phyloP scores from a whole-genome alignment of 345 rosid species.

The Eucalyptus curtisii region DNA sequence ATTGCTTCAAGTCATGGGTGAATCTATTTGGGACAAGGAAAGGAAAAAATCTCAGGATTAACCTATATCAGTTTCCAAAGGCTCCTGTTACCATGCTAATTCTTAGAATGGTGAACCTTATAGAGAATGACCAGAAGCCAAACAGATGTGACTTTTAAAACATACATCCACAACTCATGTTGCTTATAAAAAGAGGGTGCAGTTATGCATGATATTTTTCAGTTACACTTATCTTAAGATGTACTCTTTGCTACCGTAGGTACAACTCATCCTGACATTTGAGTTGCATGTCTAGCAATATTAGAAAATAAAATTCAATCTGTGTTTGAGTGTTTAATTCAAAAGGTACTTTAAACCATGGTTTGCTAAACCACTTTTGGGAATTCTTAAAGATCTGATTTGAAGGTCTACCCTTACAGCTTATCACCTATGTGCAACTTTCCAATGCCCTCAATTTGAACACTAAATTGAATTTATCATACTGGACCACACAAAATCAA shows the following conservation, averaged over 20 bases:
- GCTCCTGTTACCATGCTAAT: neutral
- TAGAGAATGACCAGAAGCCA: neutral
- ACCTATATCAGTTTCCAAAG: neutral
- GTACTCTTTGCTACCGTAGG: neutral
- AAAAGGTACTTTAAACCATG: neutral
- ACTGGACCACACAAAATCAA: neutral
- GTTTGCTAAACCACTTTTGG: neutral
- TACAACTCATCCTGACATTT: neutral
- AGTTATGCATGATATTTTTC: neutral
- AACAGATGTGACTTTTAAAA: neutral
- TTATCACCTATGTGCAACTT: neutral
- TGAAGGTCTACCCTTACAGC: neutral
- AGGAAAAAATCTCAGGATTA: neutral
- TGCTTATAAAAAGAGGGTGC: neutral
- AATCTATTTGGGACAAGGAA: neutral
- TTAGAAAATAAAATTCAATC: neutral
- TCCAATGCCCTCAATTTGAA: neutral
- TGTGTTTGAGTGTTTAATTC: neutral
- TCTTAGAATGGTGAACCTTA: neutral
- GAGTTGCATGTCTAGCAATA: neutral
- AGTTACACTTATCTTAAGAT: neutral
- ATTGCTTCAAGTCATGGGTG: neutral
- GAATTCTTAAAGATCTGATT: neutral
- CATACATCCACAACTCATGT: neutral
- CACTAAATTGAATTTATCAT: neutral